phyloP scores from a whole-genome alignment of 1,284 basidiomycete species.

The Stygiomarasmius scandens region DNA sequence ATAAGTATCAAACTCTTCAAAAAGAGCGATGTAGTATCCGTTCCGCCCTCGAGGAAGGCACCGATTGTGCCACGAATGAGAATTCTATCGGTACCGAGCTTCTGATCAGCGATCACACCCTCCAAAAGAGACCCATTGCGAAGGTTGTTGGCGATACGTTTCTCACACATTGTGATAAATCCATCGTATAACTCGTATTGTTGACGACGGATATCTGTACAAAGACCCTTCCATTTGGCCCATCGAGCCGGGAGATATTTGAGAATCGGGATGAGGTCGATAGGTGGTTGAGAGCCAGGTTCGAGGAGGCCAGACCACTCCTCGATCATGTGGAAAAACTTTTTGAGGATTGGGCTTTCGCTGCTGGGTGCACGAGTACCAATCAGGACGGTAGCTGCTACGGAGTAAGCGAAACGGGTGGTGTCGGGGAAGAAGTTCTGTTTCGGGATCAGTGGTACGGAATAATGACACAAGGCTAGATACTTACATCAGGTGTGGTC shows the following conservation, averaged over 20 bases:
- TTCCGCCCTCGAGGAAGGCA: slow-evolving; percentile 17
- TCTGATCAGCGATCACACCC: slow-evolving; percentile 10
- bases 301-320: slow-evolving; percentile 28
- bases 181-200: slow-evolving; percentile 22
- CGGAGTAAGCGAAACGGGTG: slow-evolving; percentile 29
- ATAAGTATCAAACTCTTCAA: slow-evolving; percentile 13
- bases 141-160: slow-evolving; percentile 5
- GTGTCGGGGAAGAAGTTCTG: slow-evolving; percentile 29
- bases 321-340: slow-evolving; percentile 27
- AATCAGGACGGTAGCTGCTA: slow-evolving; percentile 29
- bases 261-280: slow-evolving; percentile 37
- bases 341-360: slow-evolving; percentile 19
- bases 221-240: slow-evolving; percentile 35
- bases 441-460: neutral
- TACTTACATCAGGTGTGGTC: slow-evolving; percentile 27
- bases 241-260: slow-evolving; percentile 34
- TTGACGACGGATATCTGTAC: slow-evolving; percentile 21
- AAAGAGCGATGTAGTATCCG: slow-evolving; percentile 17
- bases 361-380: slow-evolving; percentile 32
- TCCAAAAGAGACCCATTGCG: slow-evolving; percentile 14
- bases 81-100: slow-evolving; percentile 8
- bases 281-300: slow-evolving; percentile 33
- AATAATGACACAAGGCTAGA: slow-evolving; percentile 1
- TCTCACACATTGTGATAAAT: slow-evolving; percentile 12
- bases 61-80: slow-evolving; percentile 9